These are phyloP conservation scores for Aeschynomene evenia DNA, from an alignment of 306 rosid species.

Conservation along the genomic window DNA sequence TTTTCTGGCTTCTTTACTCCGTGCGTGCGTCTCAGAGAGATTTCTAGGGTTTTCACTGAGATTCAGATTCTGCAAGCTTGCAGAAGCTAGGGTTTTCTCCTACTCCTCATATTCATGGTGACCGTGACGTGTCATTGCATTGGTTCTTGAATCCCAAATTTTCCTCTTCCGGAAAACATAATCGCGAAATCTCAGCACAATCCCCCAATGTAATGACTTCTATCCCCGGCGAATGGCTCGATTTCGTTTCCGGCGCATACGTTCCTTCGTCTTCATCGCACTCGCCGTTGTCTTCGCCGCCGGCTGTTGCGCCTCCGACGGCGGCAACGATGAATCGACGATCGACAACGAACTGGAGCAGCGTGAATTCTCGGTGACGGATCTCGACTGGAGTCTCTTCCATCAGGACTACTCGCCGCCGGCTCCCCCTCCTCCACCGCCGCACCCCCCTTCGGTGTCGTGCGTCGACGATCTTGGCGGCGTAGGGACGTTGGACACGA, in stretches of 20 bases:
- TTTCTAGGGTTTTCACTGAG: conserved; percentile 63
- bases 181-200: conserved; percentile 17
- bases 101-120: conserved; percentile 16
- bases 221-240: conserved; percentile 79
- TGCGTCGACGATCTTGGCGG: conserved; percentile 89
- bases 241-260: conserved; percentile 51
- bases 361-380: conserved; percentile 46
- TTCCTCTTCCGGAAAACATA: conserved; percentile 28
- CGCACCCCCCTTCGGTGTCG: conserved; percentile 90
- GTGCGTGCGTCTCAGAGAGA: conserved; percentile 37
- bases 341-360: conserved; percentile 30
- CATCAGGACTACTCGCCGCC: conserved; percentile 98
- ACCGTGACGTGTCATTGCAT: conserved; percentile 32
- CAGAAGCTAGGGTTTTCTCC: conserved; percentile 27
- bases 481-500: conserved; percentile 77
- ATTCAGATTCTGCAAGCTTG: conserved; percentile 9
- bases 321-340: neutral
- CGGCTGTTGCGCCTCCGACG: conserved; percentile 13
- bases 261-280: conserved; percentile 33
- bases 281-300: conserved; percentile 29
- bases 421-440: conserved; percentile 98
- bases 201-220: conserved; percentile 65
- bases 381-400: conserved; percentile 63
- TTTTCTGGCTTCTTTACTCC: conserved; percentile 3
- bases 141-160: conserved; percentile 38